phyloP scores from a whole-genome alignment of 768 basidiomycete genomes.

The Tricholoma terreum region DNA sequence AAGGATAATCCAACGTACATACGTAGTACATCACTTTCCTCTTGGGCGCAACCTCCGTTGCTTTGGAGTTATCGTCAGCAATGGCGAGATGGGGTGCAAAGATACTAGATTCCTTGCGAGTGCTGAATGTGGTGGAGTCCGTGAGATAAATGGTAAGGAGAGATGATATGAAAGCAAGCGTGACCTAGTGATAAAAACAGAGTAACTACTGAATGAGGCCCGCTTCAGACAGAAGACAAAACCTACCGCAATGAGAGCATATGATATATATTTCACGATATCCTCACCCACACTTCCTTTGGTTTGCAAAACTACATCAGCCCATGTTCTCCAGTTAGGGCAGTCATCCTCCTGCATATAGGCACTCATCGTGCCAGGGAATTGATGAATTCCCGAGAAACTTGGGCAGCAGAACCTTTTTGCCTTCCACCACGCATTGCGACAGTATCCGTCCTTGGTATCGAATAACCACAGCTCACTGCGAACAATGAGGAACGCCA shows the following conservation, averaged over 20 bases:
- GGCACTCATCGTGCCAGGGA: not conserved
- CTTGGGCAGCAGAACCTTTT: constrained; percentile 79
- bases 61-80: constrained; percentile 23
- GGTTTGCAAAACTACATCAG: constrained; percentile 42
- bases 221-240: not conserved
- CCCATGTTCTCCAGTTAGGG: constrained; percentile 74
- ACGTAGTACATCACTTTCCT: constrained; percentile 85
- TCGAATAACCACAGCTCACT: constrained; percentile 90
- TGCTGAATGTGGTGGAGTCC: constrained; percentile 82
- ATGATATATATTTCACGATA: constrained; percentile 62
- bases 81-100: constrained; percentile 46
- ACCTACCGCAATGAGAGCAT: constrained; percentile 77
- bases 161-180: constrained; percentile 68
- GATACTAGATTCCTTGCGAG: constrained; percentile 86
- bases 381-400: constrained; percentile 18
- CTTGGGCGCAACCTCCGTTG: constrained; percentile 30
- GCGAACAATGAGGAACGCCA: constrained; percentile 84
- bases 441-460: constrained; percentile 88
- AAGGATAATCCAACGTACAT: constrained; percentile 24
- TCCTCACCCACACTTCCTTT: constrained; percentile 36
- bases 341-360: constrained; percentile 43
- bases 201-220: not conserved
- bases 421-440: constrained; percentile 63
- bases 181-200: constrained; percentile 44
- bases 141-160: constrained; percentile 86